Evolutionary conservation across 192 early-diverging fungal genomes (phyloP), one percentile per base, ranked within the genome.

Genomic region (Lobulomyces angularis): DNA sequence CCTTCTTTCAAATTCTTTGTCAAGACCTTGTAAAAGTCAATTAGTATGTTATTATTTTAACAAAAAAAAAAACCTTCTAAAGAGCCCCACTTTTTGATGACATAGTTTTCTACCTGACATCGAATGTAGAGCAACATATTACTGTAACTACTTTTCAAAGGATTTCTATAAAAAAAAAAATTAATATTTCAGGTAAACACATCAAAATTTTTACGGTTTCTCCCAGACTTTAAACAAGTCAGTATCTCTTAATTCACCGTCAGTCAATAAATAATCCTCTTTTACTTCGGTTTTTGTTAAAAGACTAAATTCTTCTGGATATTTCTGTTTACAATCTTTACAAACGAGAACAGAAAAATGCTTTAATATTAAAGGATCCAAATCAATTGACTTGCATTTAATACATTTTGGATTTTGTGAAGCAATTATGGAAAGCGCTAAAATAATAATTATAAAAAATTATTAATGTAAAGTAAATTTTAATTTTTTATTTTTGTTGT

Each of bases 281-380:
- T 75, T 83, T 33, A 79, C 85, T 55, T 98, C 95, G 6, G 95
- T 96, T 56, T 98, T 98, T 24, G 91, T 98, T 29, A 96, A 58
- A 28, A 98, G 67, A 40, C 81, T 81, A 52, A 93, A 98, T 44
- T 84, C 86, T 25, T 98, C 92, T 0, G 85, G 74, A 8, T 68
- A 57, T 2, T 55, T 45, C 14, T 84, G 75, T 41, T 74, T 80
- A 50, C 95, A 98, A 22, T 42, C 40, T 17, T 64, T 44, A 54
- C 95, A 98, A 14, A 96, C 79, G 31, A 41, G 38, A 9, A 86
- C 56, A n/a, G 60, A 54, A 55, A 89, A 96, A 46, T 86, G 57
- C 27, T 74, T 67, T 12, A 71, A 35, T 38, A 82, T 82, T 2
- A 74, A 63, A 24, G 69, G 53, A 59, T 94, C 90, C 8, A 98